Conservation (phyloP, 345 rosid species). For the Eucalyptus grandis region DNA sequence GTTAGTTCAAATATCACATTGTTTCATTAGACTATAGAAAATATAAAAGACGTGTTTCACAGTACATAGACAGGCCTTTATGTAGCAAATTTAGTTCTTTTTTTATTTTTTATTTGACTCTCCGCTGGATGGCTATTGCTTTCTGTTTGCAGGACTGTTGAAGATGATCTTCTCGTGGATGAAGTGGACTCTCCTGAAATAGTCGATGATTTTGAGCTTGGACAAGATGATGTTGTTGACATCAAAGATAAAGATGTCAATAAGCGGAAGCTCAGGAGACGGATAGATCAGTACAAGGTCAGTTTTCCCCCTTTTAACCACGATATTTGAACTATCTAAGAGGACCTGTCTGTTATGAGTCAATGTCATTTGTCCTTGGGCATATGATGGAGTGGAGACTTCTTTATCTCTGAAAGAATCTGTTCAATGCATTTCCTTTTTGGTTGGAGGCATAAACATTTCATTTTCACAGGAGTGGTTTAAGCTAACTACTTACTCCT, state of each 20-base stretch:
- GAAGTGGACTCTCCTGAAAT: slow-evolving; percentile 71
- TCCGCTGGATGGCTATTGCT: not conserved
- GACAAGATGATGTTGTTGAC: slow-evolving; percentile 83
- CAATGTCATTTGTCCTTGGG: not conserved
- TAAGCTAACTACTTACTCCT: not conserved
- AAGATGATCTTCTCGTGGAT: slow-evolving; percentile 85
- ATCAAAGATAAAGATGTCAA: slow-evolving; percentile 82
- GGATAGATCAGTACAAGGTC: slow-evolving; percentile 73
- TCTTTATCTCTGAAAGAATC: not conserved
- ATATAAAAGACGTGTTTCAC: not conserved
- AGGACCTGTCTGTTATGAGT: not conserved
- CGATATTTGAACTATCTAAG: not conserved
- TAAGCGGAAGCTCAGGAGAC: slow-evolving; percentile 64
- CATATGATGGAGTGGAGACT: not conserved
- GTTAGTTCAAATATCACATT: not conserved
- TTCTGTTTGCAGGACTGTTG: slow-evolving; percentile 43
- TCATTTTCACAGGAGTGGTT: not conserved
- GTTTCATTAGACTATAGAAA: not conserved
- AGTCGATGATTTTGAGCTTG: slow-evolving; percentile 81
- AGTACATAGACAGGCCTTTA: not conserved
- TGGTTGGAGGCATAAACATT: not conserved
- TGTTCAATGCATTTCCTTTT: not conserved
- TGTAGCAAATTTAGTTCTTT: not conserved
- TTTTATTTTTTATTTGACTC: not conserved
- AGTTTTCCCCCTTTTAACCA: not conserved